A percentile compares a stretch with the other conserved stretches of the same genome.
These are phyloP conservation scores for Botrytis fabae DNA, from an alignment of 2,329 filamentous ascomycete genomes.

Conservation along the genomic window DNA sequence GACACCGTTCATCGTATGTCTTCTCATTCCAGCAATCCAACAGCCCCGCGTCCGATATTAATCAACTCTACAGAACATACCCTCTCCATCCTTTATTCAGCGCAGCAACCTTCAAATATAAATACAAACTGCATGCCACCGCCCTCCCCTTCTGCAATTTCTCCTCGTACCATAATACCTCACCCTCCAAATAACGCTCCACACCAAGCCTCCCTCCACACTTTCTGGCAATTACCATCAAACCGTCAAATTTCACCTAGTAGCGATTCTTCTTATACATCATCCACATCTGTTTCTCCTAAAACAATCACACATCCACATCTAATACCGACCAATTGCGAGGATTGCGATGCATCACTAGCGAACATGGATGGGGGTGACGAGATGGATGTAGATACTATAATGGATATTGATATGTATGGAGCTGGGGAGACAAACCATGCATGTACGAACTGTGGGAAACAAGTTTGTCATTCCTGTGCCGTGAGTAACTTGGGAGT, in stretches of 20 bases:
- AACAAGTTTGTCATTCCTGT: slow-evolving; percentile 59
- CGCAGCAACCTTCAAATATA: slow-evolving; percentile 46
- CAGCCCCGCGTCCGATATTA: slow-evolving; percentile 22
- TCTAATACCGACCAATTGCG: slow-evolving; percentile 47
- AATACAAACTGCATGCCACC: slow-evolving; percentile 25
- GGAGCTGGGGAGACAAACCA: slow-evolving; percentile 33
- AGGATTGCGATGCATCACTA: slow-evolving; percentile 52
- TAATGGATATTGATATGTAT: slow-evolving; percentile 43
- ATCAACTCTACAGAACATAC: slow-evolving; percentile 47
- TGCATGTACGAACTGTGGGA: slow-evolving; percentile 53
- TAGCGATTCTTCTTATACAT: slow-evolving; percentile 35
- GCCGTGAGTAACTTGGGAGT: slow-evolving; percentile 59
- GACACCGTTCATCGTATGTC: slow-evolving; percentile 44
- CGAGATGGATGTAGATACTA: slow-evolving; percentile 47
- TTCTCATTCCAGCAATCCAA: background rate
- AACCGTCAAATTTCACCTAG: slow-evolving; percentile 40
- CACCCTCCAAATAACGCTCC: slow-evolving; percentile 26
- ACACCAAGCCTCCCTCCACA: slow-evolving; percentile 56
- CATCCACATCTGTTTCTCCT: slow-evolving; percentile 26
- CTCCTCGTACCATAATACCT: slow-evolving; percentile 29
- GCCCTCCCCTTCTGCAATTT: slow-evolving; percentile 28
- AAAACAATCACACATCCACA: slow-evolving; percentile 23
- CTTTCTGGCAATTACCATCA: slow-evolving; percentile 58
- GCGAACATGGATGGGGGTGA: slow-evolving; percentile 34
- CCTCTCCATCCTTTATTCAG: slow-evolving; percentile 58